Evolutionary conservation across 371 early-diverging fungal genomes (phyloP), one percentile per base, ranked within the genome.

Genomic region (Zancudomyces culisetae): DNA sequence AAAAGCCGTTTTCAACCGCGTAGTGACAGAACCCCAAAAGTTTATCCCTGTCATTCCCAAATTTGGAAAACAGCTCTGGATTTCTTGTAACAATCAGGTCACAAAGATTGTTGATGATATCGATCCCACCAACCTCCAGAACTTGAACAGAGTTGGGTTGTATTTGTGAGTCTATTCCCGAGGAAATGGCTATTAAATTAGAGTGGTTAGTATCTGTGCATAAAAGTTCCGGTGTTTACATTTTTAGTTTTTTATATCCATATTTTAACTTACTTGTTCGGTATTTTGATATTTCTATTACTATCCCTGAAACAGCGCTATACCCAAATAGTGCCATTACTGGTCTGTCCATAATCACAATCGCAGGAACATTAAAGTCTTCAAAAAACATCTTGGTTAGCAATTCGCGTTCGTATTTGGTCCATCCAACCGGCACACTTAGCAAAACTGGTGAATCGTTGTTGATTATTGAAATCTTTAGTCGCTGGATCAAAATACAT

Each of bases 301-400:
- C 82, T 1, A 89, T 60, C 18, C 89, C 95, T 1, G 83, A 79
- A 2, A 79, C 71, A 10, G 76, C 60, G 19, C 82, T 85, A 55
- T 78, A 77, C 1, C 88, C 93, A 59, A 81, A 90, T 2, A 86
- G 60, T 0, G 84, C 77, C 61, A 82, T 69, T 24, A 90, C 62
- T 4, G 93, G 85, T 55, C 87, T 82, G 48, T 87, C 87, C 13
- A 80, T 73, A 48, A 90, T 70, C 52, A 80, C 77, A 2, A 95
- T 70, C n/a, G 82, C 82, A 15, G 92, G 89, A 6, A 80, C 81
- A 57, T 91, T 91, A 53, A 85, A 78, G 40, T 72, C 73, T 68
- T 92, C 93, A 66, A 95, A 95, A 53, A 85, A 79, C 26, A 91
- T 80, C 64, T 88, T 86, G 15, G 84, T 76, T 28, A 83, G 75